Evolutionary conservation across 2,329 filamentous ascomycete species (phyloP), one percentile per base, ranked within the genome.

Genomic region (Daldinia sp.): DNA sequence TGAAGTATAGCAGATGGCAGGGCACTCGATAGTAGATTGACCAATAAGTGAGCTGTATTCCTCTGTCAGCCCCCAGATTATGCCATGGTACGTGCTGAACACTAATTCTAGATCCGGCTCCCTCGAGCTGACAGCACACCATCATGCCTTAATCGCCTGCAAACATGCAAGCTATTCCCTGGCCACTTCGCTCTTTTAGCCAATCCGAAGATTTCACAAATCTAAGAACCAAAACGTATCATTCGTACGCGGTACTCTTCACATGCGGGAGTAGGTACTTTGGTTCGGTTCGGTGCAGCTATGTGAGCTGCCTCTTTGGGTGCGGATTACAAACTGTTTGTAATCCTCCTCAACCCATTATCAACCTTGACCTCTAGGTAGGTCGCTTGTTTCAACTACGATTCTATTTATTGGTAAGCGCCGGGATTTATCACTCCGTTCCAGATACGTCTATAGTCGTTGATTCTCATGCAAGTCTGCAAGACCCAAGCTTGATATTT

Each of bases 311-410:
- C 56, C 56, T 48, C 29, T 58, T 59, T 59, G 32, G 56, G 21
- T 48, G 23, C 2, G 32, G 56, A 39, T 53, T 53, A 52, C 48
- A 59, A 59, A 59, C 56, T 2, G 21, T 57, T 58, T 53, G 25
- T 49, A 47, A 53, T 52, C 52, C 17, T 41, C 25, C 49, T 48
- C 37, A 48, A 21, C 56, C 34, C 53, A 48, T 52, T 15, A 9
- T 47, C 39, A 32, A 29, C 30, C 29, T 17, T 4, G 37, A 10
- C 6, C 47, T 27, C 34, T 10, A 34, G 27, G 35, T 27, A 32
- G 43, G 43, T 13, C 21, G 13, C 13, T 34, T 15, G 35, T 10
- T 21, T 37, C 11, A 43, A 58, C 29, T 29, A 48, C 27, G 30
- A 15, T 51, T 56, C 19, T 37, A 27, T 45, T 50, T 56, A 43